Base-by-base conservation (phyloP, 306 rosid species). In the Quercus rubra region DNA sequence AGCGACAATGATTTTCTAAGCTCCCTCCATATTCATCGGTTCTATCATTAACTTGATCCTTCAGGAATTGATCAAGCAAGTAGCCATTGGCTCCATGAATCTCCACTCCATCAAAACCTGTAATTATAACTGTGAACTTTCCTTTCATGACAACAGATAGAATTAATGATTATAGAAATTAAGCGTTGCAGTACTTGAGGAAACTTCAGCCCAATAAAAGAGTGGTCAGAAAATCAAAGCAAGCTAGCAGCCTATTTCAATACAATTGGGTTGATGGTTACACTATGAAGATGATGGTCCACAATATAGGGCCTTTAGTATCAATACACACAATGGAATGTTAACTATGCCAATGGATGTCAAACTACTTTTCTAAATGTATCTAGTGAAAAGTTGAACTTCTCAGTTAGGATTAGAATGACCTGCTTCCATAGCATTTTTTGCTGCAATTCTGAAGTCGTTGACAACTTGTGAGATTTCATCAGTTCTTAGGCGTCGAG, bases 1-100 rank as follows among this genome's bases (percentile, higher is more conserved):
- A 87, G 2, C 90, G 90, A 23, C 94, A 91, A 2, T 90, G 91
- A 20, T 91, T 93, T 25, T 90, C 93, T 15, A 91, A 73, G 28
- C 13, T 67, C 6, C 85, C 86, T 13, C 89, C 91, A 4, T 83
- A 88, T 15, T 74, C 69, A 12, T 88, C 91, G 3, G 74, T 80
- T 70, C 91, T 77, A n/a, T 85, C 85, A 1, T 85, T 88, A 5
- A 83, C 84, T 43, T 79, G 75, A 74, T 83, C 88, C 49, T 83
- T 85, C 11, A 88, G 71, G 58, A 88, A 88, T 35, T 88, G 91
- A 2, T 88, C 91, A 0, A 88, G 77, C 66, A 88, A 77, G 83
- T 85, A 88, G 1, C 91, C 91, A 31, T 88, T 81, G 7, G 91
- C 91, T 15, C 79, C 91, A 23, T 88, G 91, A 25, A 85, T 71